Conservation (phyloP, 176 grass and related monocot genomes). For the Musa beccarii region DNA sequence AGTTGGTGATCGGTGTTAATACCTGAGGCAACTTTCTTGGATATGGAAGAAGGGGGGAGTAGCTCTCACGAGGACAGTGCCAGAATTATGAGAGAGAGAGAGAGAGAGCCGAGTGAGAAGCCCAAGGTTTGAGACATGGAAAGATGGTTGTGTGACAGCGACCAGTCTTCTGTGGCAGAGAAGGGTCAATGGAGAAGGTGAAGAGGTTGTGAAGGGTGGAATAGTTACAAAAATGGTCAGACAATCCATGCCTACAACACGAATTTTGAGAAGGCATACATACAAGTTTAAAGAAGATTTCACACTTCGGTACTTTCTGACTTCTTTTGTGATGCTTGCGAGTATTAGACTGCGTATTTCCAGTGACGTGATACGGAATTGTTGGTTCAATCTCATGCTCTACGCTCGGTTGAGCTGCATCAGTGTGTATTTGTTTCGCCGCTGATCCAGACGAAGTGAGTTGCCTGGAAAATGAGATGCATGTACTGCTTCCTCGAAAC, state of each 20-base stretch:
- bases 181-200: neutral
- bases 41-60: neutral
- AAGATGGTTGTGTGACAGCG: neutral
- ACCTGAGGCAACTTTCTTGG: neutral
- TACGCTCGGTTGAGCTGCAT: no score
- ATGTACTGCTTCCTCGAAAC: neutral
- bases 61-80: constrained; percentile 1
- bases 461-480: neutral
- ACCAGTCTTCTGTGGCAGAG: neutral
- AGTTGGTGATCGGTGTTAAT: no score
- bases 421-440: no score
- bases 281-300: no score
- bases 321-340: no score
- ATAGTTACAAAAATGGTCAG: neutral
- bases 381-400: no score
- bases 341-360: no score
- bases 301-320: no score
- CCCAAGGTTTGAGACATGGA: neutral
- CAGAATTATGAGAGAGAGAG: neutral
- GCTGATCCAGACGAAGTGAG: no score
- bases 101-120: neutral
- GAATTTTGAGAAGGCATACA: no score
- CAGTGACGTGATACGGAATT: no score
- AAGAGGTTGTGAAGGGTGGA: neutral
- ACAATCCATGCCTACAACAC: neutral